Conservation (phyloP, 1,284 basidiomycete genomes). For the Schizopora paradoxa region DNA sequence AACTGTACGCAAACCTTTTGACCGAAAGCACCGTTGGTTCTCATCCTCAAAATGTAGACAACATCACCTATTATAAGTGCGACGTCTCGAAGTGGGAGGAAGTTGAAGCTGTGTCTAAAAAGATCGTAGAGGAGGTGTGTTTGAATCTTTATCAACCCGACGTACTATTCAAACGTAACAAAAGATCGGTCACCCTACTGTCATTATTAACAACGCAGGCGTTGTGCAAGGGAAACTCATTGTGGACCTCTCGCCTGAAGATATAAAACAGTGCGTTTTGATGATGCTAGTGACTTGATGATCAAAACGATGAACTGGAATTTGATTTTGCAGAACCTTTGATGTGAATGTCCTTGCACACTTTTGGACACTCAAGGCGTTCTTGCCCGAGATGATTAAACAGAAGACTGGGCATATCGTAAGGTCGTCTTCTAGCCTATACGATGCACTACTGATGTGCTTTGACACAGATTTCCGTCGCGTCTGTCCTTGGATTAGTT, state of each 20-base stretch:
- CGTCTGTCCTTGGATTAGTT: slow-evolving; percentile 74
- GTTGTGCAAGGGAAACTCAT: slow-evolving; percentile 86
- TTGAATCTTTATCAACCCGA: slow-evolving; percentile 6
- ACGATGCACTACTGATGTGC: slow-evolving; percentile 10
- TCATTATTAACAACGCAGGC: slow-evolving; percentile 96
- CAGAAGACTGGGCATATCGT: slow-evolving; percentile 81
- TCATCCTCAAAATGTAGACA: slow-evolving; percentile 41
- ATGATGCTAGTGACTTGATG: slow-evolving; percentile 2
- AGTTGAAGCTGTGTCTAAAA: slow-evolving; percentile 66
- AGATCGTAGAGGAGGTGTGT: slow-evolving; percentile 69
- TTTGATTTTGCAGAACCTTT: slow-evolving; percentile 62
- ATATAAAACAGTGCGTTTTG: slow-evolving; percentile 69
- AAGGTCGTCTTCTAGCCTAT: slow-evolving; percentile 22
- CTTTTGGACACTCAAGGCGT: slow-evolving; percentile 88
- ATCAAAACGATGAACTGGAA: slow-evolving; percentile 10
- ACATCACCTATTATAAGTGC: slow-evolving; percentile 79
- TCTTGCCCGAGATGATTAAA: slow-evolving; percentile 87
- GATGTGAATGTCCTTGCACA: slow-evolving; percentile 84
- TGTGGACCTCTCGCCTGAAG: slow-evolving; percentile 70
- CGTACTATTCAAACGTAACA: not conserved
- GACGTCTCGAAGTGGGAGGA: slow-evolving; percentile 86
- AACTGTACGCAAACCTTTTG: slow-evolving; percentile 47
- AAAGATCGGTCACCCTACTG: slow-evolving; percentile 85
- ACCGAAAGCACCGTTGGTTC: no score
- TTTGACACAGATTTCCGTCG: slow-evolving; percentile 64